These are phyloP conservation scores for Candida sp. DNA, from an alignment of 1,139 yeast genomes.

Conservation along the genomic window DNA sequence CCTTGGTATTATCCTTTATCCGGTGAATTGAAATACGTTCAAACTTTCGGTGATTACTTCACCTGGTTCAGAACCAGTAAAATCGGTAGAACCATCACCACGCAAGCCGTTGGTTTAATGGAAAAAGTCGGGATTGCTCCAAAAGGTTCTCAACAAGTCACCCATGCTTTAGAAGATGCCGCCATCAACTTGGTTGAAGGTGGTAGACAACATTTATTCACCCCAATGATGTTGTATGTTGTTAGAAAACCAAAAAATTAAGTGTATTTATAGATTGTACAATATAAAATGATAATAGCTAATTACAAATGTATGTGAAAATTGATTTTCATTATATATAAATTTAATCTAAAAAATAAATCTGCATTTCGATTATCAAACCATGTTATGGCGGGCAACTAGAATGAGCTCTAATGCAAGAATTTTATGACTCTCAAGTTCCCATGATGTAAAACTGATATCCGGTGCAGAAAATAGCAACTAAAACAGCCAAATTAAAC, in stretches of 20 bases:
- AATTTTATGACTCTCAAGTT: too few relatives aligned
- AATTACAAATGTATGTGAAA: too few relatives aligned
- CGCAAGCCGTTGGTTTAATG: constrained; percentile 72
- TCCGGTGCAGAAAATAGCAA: too few relatives aligned
- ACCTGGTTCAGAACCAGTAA: constrained; percentile 89
- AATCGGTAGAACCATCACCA: constrained; percentile 83
- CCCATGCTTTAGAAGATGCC: constrained; percentile 93
- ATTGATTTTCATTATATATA: too few relatives aligned
- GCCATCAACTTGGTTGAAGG: constrained; percentile 95
- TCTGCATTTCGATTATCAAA: too few relatives aligned
- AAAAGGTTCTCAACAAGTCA: constrained; percentile 87
- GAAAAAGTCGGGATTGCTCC: constrained; percentile 91
- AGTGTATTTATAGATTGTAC: constrained; percentile 3
- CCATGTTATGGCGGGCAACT: too few relatives aligned
- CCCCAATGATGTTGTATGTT: constrained; percentile 95
- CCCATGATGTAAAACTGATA: too few relatives aligned
- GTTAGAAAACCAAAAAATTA: constrained; percentile 65
- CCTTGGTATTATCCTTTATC: constrained; percentile 99
- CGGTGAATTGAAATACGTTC: constrained; percentile 90
- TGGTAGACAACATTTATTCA: constrained; percentile 82
- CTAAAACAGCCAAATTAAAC: too few relatives aligned
- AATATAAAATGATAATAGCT: too few relatives aligned
- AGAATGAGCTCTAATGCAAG: too few relatives aligned
- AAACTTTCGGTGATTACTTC: constrained; percentile 70
- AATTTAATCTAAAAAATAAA: too few relatives aligned